These are phyloP conservation scores for Penicillium oxalicum DNA, from an alignment of 2,329 filamentous ascomycete genomes.

Conservation along the genomic window DNA sequence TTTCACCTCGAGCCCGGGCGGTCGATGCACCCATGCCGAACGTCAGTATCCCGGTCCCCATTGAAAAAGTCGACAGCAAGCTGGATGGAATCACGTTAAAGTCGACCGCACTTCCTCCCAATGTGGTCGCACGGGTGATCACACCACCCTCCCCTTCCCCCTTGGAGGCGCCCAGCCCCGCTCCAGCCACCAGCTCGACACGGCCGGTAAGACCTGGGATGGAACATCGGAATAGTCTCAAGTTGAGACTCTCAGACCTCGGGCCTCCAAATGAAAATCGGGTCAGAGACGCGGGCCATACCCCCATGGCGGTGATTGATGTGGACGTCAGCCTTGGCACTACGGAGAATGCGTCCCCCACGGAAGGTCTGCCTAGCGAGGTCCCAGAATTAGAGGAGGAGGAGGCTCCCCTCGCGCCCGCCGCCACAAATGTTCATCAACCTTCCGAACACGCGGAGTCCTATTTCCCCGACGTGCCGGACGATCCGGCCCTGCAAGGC, in stretches of 20 bases:
- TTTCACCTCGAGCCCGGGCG: conserved; percentile 34
- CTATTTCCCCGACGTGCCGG: conserved; percentile 37
- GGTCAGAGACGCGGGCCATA: conserved; percentile 40
- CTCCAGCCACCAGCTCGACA: conserved; percentile 21
- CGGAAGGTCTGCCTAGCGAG: conserved; percentile 14
- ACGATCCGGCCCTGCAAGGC: conserved; percentile 41
- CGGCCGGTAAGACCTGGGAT: conserved; percentile 17
- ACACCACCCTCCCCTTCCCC: conserved; percentile 36
- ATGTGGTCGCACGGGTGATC: conserved; percentile 40
- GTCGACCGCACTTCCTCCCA: conserved; percentile 40
- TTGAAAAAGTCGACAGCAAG: conserved; percentile 42
- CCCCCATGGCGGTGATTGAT: conserved; percentile 40
- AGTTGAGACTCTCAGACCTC: conserved; percentile 33
- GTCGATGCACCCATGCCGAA: conserved; percentile 25
- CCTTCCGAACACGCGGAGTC: conserved; percentile 37
- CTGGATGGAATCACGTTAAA: conserved; percentile 45
- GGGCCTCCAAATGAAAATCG: conserved; percentile 37
- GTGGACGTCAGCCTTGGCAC: conserved; percentile 24
- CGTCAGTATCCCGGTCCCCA: conserved; percentile 38
- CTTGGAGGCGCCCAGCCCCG: conserved; percentile 23
- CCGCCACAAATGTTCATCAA: conserved; percentile 26
- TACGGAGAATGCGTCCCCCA: conserved; percentile 19
- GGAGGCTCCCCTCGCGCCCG: conserved; percentile 30
- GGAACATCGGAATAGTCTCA: conserved; percentile 30
- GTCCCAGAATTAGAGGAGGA: conserved; percentile 23